Conservation (phyloP, 2,329 filamentous ascomycete species). For the Epichloe gansuensis region DNA sequence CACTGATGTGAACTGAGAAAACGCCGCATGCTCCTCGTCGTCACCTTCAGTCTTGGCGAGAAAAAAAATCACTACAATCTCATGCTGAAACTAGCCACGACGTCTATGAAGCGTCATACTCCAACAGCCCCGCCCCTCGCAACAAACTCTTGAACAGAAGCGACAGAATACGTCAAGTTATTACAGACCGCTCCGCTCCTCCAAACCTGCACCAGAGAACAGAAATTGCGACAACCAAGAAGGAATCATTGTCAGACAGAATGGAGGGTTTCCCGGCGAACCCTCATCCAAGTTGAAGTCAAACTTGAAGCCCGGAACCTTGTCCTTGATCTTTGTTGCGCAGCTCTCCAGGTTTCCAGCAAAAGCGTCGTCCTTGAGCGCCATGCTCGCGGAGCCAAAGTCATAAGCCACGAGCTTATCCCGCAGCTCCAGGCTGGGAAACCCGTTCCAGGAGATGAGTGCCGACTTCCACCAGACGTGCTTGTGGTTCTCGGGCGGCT, state of each 20-base stretch:
- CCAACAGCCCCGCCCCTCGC: too few relatives aligned
- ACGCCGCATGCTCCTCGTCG: too few relatives aligned
- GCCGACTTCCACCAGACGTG: conserved; percentile 18
- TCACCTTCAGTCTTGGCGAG: too few relatives aligned
- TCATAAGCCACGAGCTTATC: conserved; percentile 7
- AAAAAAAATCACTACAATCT: too few relatives aligned
- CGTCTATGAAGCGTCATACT: too few relatives aligned
- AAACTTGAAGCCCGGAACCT: conserved; percentile 7
- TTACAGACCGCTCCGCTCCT: too few relatives aligned
- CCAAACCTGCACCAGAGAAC: too few relatives aligned
- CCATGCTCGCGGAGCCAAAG: conserved; percentile 9
- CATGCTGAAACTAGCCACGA: too few relatives aligned
- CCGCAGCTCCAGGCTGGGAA: conserved; percentile 10
- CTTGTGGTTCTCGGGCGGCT: conserved; percentile 18
- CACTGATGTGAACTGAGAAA: too few relatives aligned
- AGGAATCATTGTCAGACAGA: background rate
- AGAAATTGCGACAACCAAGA: too few relatives aligned
- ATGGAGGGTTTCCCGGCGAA: conserved; percentile 5
- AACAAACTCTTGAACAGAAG: too few relatives aligned
- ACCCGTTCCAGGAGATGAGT: conserved; percentile 21
- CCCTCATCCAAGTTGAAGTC: conserved; percentile 7
- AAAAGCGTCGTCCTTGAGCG: conserved; percentile 5
- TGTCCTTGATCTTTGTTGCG: background rate
- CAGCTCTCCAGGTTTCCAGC: conserved; percentile 5
- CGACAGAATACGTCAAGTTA: too few relatives aligned